A percentile compares a stretch with the other conserved stretches of the same genome.
Evolutionary conservation across 352 stramenopile species (phyloP).

Genomic region (Phytophthora cryptogea): DNA sequence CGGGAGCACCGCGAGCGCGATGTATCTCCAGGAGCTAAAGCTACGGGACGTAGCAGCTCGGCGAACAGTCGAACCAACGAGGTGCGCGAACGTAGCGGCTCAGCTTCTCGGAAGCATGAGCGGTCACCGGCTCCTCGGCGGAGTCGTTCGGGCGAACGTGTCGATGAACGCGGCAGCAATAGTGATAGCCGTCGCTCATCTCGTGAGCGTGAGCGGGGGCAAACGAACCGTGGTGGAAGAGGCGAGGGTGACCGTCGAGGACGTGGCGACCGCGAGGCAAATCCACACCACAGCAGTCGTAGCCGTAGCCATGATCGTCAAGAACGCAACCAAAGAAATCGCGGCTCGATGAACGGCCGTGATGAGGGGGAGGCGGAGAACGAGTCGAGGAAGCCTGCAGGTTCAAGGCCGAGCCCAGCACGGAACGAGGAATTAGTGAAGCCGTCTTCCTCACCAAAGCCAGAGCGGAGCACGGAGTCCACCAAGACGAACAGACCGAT

Average conservation of each 20-base stretch:
- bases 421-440: conserved; percentile 28
- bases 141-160: conserved; percentile 48
- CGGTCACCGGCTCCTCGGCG: conserved; percentile 31
- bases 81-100: conserved; percentile 25
- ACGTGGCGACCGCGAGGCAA: conserved; percentile 19
- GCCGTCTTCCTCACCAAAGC: conserved; percentile 13
- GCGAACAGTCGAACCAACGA: conserved; percentile 26
- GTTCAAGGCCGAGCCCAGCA: conserved; percentile 14
- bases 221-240: conserved; percentile 32
- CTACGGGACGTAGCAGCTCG: conserved; percentile 21
- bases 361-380: conserved; percentile 21
- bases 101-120: conserved; percentile 37
- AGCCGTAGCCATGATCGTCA: conserved; percentile 35
- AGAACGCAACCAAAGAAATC: conserved; percentile 28
- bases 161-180: conserved; percentile 27
- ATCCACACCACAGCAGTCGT: conserved; percentile 20
- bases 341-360: conserved; percentile 18
- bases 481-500: conserved; percentile 16
- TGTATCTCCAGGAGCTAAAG: conserved; percentile 22
- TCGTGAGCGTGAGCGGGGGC: conserved; percentile 34
- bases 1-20: conserved; percentile 37
- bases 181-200: conserved; percentile 33
- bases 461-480: conserved; percentile 19
- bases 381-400: conserved; percentile 13
- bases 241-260: conserved; percentile 29